phyloP scores from a whole-genome alignment of 1,284 basidiomycete species.

The Sutorius eximius region DNA sequence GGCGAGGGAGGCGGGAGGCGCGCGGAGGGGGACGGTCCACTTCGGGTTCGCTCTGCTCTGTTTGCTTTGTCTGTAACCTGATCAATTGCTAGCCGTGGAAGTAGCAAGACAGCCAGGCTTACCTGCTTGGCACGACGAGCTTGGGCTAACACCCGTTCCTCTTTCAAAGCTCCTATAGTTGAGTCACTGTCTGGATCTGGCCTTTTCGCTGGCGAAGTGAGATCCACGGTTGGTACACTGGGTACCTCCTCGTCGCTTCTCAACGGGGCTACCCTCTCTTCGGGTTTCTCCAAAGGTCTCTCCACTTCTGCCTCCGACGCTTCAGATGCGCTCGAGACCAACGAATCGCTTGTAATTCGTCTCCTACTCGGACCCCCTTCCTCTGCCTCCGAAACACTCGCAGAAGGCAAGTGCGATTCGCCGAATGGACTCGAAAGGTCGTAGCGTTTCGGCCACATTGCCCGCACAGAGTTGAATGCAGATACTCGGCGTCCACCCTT shows the following conservation, averaged over 20 bases:
- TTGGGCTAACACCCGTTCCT: conserved; percentile 34
- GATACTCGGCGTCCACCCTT: conserved; percentile 55
- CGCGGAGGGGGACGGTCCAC: conserved; percentile 26
- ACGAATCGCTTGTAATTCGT: conserved; percentile 53
- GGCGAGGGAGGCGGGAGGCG: conserved; percentile 71
- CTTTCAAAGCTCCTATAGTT: conserved; percentile 76
- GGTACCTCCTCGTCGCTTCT: conserved; percentile 26
- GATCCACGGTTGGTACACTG: conserved; percentile 3
- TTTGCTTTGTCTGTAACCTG: conserved; percentile 16
- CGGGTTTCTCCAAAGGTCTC: conserved; percentile 22
- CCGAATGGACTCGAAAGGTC: conserved; percentile 54
- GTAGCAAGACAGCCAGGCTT: conserved; percentile 1
- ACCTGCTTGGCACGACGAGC: conserved; percentile 29
- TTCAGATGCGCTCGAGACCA: conserved; percentile 62
- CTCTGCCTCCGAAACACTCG: conserved; percentile 78
- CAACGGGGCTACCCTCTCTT: conserved; percentile 22
- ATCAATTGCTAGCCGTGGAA: background rate
- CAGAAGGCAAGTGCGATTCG: conserved; percentile 53
- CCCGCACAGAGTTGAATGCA: conserved; percentile 65
- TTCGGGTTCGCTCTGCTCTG: conserved; percentile 24
- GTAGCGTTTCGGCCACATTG: conserved; percentile 65
- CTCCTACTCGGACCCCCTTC: conserved; percentile 50
- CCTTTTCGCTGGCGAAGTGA: conserved; percentile 25
- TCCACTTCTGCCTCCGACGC: conserved; percentile 50
- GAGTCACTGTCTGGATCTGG: conserved; percentile 82